These are phyloP conservation scores for Heliosperma pusillum DNA, from an alignment of 148 eudicot species.

Conservation along the genomic window DNA sequence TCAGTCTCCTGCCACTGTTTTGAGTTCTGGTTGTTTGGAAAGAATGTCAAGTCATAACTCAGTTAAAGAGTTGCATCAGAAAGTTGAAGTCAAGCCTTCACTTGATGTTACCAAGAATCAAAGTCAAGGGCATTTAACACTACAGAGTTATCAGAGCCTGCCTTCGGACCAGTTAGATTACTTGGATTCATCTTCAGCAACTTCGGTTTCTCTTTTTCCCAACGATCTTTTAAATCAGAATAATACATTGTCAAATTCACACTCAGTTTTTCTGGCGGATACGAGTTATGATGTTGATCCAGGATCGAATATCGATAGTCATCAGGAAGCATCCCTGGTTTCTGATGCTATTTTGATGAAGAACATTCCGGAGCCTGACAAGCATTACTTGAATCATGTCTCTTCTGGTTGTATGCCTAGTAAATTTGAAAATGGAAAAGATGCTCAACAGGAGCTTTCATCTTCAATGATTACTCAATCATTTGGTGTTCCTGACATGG, in stretches of 20 bases:
- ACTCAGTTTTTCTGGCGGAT: slow-evolving; percentile 58
- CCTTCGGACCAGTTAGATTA: slow-evolving; percentile 65
- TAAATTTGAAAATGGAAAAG: slow-evolving; percentile 61
- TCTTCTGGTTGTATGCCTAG: slow-evolving; percentile 63
- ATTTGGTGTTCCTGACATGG: slow-evolving; percentile 93
- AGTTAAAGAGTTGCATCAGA: slow-evolving; percentile 51
- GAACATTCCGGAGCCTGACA: slow-evolving; percentile 49
- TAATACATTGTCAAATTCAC: slow-evolving; percentile 55
- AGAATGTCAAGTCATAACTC: slow-evolving; percentile 42
- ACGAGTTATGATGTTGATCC: slow-evolving; percentile 42
- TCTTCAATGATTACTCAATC: slow-evolving; percentile 90
- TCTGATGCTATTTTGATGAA: slow-evolving; percentile 53
- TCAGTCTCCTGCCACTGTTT: slow-evolving; percentile 41
- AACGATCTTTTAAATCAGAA: slow-evolving; percentile 50
- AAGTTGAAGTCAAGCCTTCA: slow-evolving; percentile 57
- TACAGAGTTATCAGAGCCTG: slow-evolving; percentile 43
- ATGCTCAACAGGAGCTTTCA: slow-evolving; percentile 73
- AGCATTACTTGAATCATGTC: slow-evolving; percentile 53
- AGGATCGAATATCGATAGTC: slow-evolving; percentile 43
- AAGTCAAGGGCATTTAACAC: slow-evolving; percentile 51
- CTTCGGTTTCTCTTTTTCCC: slow-evolving; percentile 68
- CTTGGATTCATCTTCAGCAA: slow-evolving; percentile 87
- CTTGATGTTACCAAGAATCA: slow-evolving; percentile 52
- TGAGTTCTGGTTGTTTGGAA: slow-evolving; percentile 52
- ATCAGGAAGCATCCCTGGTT: slow-evolving; percentile 46